Evolutionary conservation across 768 basidiomycete genomes (phyloP), one percentile per base, ranked within the genome.

Genomic region (Cyclocybe cylindracea): DNA sequence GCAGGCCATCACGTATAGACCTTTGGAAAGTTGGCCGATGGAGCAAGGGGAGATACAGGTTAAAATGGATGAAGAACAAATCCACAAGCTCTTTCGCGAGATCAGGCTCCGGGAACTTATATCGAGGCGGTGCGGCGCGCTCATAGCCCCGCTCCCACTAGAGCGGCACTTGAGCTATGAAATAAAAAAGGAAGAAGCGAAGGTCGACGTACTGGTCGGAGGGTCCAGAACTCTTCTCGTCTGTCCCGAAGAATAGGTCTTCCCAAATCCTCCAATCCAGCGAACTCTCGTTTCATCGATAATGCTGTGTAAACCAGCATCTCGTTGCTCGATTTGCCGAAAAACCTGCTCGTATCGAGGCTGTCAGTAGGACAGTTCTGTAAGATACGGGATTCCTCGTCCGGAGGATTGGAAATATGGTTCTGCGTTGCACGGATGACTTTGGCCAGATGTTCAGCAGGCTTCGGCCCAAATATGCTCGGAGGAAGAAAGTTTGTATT

Each of bases 11-110:
- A 1, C 56, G 59, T 16, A 86, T 58, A 11, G 73, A 70, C 18
- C 71, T 69, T 37, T 85, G 76, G 57, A 94, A 91, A 5, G 80
- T 80, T 0, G 83, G 84, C 3, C 84, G 78, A 58, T 94, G 91
- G 4, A 96, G 73, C 3, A 94, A 73, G 1, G 91, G 90, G 0
- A 80, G 59, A 47, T 78, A 71, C 13, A 76, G 51, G 60, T 92
- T 88, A 51, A 76, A 47, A 33, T 78, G 55, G 1, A 54, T 51
- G 62, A 94, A 96, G 60, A 86, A 93, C 18, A 83, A 67, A 33
- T 85, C 77, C 35, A 91, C 66, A 35, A 94, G 75, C 0, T 57
- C 40, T 7, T 53, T 39, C 10, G 80, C 70, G 41, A 94, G 77
- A 39, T 80, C 81, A 0, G 66, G 50, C 3, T 78, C 72, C 0